Conservation (phyloP, 2,329 filamentous ascomycete species). For the Cephalotrichum gorgonifer region DNA sequence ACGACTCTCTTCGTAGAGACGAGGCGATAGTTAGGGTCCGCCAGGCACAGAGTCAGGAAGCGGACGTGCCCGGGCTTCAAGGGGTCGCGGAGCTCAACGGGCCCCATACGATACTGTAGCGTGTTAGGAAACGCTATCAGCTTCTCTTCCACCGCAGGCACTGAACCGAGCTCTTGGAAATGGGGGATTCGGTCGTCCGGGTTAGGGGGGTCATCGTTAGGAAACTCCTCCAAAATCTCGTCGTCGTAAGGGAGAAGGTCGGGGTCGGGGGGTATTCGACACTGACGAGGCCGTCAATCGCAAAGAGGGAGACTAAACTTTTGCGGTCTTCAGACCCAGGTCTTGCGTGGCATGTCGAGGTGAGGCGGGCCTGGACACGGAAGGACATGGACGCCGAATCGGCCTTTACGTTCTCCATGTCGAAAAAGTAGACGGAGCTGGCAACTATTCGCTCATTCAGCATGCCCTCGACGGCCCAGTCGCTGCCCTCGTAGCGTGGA, state of each 20-base stretch:
- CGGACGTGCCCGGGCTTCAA: neutral
- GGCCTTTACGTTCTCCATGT: neutral
- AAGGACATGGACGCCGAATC: neutral
- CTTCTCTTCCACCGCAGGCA: neutral
- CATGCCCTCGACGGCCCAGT: slow-evolving; percentile 1
- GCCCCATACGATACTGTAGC: neutral
- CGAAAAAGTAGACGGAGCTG: slow-evolving; percentile 1
- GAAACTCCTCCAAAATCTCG: neutral
- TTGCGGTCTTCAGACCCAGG: neutral
- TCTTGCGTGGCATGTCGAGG: neutral
- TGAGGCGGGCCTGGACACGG: neutral
- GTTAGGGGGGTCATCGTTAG: neutral
- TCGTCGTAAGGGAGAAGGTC: too few relatives aligned
- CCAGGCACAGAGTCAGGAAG: neutral
- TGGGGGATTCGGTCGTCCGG: neutral
- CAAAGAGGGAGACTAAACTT: neutral
- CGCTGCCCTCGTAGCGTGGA: neutral
- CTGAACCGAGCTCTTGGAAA: neutral
- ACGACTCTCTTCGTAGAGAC: neutral
- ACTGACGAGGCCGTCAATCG: neutral
- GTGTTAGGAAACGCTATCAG: neutral
- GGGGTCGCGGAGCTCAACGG: neutral
- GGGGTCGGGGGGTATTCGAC: neutral
- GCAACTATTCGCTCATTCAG: slow-evolving; percentile 5
- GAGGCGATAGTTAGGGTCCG: neutral